Evolutionary conservation across 345 rosid species (phyloP).

Genomic region (Eucalyptus decipiens): DNA sequence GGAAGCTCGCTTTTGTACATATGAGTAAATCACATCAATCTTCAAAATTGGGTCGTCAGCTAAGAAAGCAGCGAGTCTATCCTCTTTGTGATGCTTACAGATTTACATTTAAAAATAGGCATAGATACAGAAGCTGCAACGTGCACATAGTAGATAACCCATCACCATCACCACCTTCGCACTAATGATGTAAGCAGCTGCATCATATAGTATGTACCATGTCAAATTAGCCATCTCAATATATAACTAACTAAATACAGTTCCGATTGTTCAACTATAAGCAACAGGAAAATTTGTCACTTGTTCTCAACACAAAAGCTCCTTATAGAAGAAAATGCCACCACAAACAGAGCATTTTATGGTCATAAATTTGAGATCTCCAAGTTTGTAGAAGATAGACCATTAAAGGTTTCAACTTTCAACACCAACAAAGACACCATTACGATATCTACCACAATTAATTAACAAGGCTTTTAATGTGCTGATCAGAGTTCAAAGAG

Average conservation of each 20-base stretch:
- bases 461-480: neutral
- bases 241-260: neutral
- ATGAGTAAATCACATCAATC: neutral
- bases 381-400: neutral
- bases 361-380: neutral
- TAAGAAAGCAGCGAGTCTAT: neutral
- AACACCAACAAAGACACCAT: neutral
- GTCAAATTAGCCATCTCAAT: neutral
- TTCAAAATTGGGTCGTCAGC: neutral
- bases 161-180: conserved; percentile 54
- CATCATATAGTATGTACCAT: neutral
- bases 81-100: neutral
- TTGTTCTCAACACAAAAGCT: neutral
- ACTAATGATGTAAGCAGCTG: conserved; percentile 81
- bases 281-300: neutral
- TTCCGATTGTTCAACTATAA: neutral
- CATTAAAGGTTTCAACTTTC: neutral
- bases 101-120: neutral
- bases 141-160: neutral
- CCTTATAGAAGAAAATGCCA: neutral
- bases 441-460: neutral
- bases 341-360: neutral
- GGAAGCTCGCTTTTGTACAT: neutral
- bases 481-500: neutral
- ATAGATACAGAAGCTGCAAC: neutral